Conservation (phyloP, 2,329 filamentous ascomycete species). For the Mycosphaerelloides madeirae region DNA sequence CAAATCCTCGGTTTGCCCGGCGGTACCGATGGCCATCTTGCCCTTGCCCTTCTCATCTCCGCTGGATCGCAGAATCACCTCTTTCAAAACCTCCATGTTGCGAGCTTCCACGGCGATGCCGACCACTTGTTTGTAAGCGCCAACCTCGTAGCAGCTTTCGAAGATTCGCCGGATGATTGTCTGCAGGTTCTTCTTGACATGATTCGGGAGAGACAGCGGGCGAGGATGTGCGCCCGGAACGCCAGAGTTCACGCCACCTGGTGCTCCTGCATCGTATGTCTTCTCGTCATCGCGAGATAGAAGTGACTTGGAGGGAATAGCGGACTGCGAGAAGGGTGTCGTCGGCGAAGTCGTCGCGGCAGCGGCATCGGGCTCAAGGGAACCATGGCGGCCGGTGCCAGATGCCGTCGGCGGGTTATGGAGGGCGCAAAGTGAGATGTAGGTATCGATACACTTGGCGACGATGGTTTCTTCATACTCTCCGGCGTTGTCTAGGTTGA, state of each 20-base stretch:
- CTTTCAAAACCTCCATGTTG: conserved; percentile 79
- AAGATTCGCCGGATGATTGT: conserved; percentile 84
- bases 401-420: conserved; percentile 47
- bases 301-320: conserved; percentile 87
- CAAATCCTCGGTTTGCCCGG: conserved; percentile 73
- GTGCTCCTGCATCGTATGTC: conserved; percentile 54
- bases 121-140: conserved; percentile 90
- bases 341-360: conserved; percentile 75
- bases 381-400: conserved; percentile 48
- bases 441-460: conserved; percentile 94
- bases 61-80: conserved; percentile 83
- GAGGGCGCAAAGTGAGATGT: conserved; percentile 73
- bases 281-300: conserved; percentile 73
- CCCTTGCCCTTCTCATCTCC: conserved; percentile 69
- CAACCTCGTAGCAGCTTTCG: conserved; percentile 78
- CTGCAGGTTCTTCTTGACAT: conserved; percentile 75
- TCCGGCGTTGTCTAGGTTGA: conserved; percentile 83
- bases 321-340: conserved; percentile 91
- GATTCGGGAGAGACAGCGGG: conserved; percentile 63
- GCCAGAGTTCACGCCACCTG: conserved; percentile 53
- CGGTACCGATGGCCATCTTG: conserved; percentile 52
- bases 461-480: conserved; percentile 99
- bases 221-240: conserved; percentile 51
- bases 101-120: conserved; percentile 94
- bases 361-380: conserved; percentile 48